Percentiles rank a stretch among this genome's conserved stretches.
Evolutionary conservation across 2,329 filamentous ascomycete species (phyloP).

Genomic region (Celoporthe dispersa): DNA sequence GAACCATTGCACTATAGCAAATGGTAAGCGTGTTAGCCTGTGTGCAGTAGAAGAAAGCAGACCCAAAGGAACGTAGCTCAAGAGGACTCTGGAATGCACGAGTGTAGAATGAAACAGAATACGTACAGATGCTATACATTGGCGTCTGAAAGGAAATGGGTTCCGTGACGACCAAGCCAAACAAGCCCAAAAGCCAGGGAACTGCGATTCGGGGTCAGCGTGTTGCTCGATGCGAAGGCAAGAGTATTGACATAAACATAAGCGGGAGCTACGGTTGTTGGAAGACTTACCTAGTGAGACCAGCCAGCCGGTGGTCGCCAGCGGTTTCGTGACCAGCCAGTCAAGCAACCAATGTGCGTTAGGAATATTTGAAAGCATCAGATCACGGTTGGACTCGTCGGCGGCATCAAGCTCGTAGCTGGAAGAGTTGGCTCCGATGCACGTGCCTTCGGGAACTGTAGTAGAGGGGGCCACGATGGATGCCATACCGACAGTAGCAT

Average conservation of each 20-base stretch:
- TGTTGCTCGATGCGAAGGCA: background rate
- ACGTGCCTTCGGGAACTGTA: conserved; percentile 51
- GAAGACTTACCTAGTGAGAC: conserved; percentile 40
- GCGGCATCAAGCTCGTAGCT: conserved; percentile 58
- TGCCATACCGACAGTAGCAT: conserved; percentile 51
- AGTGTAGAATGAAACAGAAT: background rate
- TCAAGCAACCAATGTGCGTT: conserved; percentile 50
- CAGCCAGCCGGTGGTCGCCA: conserved; percentile 45
- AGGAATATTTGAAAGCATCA: conserved; percentile 43
- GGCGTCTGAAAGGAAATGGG: conserved; percentile 41
- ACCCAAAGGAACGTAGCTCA: background rate
- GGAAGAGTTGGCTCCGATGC: conserved; percentile 61
- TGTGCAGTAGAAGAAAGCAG: background rate
- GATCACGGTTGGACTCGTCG: conserved; percentile 51
- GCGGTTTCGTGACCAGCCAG: conserved; percentile 47
- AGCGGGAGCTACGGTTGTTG: too few relatives aligned
- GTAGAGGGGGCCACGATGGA: conserved; percentile 57
- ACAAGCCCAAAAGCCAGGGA: conserved; percentile 50
- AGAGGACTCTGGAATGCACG: background rate
- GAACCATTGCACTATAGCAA: conserved; percentile 46
- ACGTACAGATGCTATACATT: conserved; percentile 46
- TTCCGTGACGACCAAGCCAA: conserved; percentile 49
- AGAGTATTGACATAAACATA: background rate
- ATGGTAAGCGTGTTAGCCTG: background rate
- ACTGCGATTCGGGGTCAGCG: conserved; percentile 27